phyloP scores from a whole-genome alignment of 345 rosid species.

The Litchi chinensis region DNA sequence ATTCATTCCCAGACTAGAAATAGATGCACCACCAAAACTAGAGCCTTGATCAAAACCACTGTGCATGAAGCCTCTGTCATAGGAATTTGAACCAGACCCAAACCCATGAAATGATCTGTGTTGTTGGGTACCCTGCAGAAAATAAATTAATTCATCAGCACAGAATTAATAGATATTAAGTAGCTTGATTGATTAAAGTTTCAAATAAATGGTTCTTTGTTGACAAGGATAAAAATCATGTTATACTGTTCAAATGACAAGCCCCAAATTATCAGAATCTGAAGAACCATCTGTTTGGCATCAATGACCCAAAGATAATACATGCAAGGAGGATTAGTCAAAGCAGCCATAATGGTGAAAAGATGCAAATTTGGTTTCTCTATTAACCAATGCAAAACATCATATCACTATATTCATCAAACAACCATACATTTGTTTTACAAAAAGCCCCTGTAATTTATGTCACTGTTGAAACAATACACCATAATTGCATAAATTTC shows the following conservation, averaged over 20 bases:
- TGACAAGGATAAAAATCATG: not conserved
- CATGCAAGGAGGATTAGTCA: not conserved
- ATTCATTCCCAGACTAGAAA: conserved; percentile 55
- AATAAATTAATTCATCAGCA: not conserved
- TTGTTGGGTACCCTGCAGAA: conserved; percentile 63
- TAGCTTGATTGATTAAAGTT: not conserved
- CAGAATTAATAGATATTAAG: not conserved
- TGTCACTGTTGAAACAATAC: not conserved
- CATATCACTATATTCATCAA: not conserved
- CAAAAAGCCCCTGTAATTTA: not conserved
- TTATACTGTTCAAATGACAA: no score
- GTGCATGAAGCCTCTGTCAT: conserved; percentile 54
- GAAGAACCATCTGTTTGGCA: not conserved
- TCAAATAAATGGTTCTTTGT: not conserved
- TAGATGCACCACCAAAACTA: conserved; percentile 54
- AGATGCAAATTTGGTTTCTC: not conserved
- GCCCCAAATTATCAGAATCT: not conserved
- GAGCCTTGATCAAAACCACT: conserved; percentile 58
- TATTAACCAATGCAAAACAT: conserved; percentile 3
- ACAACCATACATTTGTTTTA: not conserved
- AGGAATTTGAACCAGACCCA: conserved; percentile 70
- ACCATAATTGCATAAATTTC: not conserved
- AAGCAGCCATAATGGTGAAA: not conserved
- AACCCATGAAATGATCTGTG: conserved; percentile 64
- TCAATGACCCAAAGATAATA: not conserved